A percentile compares a stretch with the other conserved stretches of the same genome.
These are phyloP conservation scores for Paramecium bursaria DNA, from an alignment of 73 alveolate species.

Conservation along the genomic window DNA sequence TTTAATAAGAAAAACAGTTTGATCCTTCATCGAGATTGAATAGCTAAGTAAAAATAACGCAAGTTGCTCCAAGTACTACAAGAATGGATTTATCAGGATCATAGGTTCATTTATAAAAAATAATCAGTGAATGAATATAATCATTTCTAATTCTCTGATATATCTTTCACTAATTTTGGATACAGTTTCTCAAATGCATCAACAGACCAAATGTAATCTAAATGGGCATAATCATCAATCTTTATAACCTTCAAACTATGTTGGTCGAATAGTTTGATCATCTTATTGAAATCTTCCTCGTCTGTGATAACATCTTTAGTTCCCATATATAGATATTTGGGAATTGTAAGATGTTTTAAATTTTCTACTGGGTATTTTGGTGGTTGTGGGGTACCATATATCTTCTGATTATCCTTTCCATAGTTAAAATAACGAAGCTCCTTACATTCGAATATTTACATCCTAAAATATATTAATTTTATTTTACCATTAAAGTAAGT, in stretches of 20 bases:
- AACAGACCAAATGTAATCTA: conserved; percentile 74
- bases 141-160: conserved; percentile 24
- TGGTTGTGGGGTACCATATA: conserved; percentile 75
- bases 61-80: conserved; percentile 56
- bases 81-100: no score
- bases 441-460: conserved; percentile 76
- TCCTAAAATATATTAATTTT: conserved; percentile 75
- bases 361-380: conserved; percentile 79
- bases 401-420: conserved; percentile 76
- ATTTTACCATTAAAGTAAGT: conserved; percentile 32
- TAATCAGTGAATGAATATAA: no score
- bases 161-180: conserved; percentile 49
- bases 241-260: background rate
- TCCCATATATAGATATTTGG: conserved; percentile 55
- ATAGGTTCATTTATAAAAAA: no score
- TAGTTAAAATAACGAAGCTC: conserved; percentile 77
- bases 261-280: conserved; percentile 39
- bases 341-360: conserved; percentile 62
- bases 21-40: conserved; percentile 23
- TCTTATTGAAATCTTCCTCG: conserved; percentile 33
- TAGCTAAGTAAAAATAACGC: conserved; percentile 9
- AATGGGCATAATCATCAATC: conserved; percentile 69
- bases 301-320: conserved; percentile 67
- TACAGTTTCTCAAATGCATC: conserved; percentile 68
- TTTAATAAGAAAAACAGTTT: background rate